Conservation (phyloP, 371 early-diverging fungal species). For the Synchytrium microbalum region DNA sequence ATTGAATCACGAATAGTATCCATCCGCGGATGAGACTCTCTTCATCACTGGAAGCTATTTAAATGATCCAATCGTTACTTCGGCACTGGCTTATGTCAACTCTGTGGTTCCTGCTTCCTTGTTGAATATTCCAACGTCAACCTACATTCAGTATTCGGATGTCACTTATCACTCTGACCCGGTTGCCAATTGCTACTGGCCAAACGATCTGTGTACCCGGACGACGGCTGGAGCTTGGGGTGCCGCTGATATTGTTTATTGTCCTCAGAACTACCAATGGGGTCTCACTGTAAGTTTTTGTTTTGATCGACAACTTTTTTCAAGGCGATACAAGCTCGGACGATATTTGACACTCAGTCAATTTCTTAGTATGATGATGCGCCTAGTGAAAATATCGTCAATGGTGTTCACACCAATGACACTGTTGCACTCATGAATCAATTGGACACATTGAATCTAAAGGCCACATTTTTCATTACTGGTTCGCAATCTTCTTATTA, state of each 20-base stretch:
- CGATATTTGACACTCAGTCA: background rate
- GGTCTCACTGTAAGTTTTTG: conserved; percentile 9
- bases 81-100: background rate
- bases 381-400: conserved; percentile 14
- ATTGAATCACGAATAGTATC: too few relatives aligned
- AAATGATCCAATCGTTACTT: background rate
- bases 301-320: background rate
- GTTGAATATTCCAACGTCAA: background rate
- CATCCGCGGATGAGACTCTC: background rate
- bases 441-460: background rate
- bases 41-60: conserved; percentile 2
- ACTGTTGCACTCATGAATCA: conserved; percentile 5
- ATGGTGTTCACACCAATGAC: conserved; percentile 12
- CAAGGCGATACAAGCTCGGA: background rate
- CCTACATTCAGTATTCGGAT: background rate
- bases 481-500: conserved; percentile 5
- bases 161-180: conserved; percentile 1
- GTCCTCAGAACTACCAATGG: background rate
- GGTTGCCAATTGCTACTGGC: background rate
- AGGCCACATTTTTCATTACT: conserved; percentile 17
- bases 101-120: background rate
- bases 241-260: background rate
- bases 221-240: background rate
- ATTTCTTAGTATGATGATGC: conserved; percentile 13
- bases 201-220: background rate